Conservation (phyloP, 345 rosid species). For the Arabidopsis thaliana region DNA sequence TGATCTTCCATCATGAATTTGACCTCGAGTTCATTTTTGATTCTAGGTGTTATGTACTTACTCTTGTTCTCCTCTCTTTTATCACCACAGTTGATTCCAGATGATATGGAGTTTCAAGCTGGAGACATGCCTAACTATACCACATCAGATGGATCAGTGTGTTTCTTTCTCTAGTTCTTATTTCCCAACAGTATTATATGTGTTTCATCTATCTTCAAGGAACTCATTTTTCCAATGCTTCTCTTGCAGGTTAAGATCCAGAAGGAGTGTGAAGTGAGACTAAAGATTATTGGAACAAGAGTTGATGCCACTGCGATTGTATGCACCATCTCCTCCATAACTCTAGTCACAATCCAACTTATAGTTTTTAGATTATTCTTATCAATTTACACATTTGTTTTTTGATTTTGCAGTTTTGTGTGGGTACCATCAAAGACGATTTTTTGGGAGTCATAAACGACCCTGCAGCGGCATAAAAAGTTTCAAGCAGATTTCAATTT, state of each 20-base stretch:
- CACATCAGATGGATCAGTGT: slow-evolving; percentile 87
- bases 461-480: slow-evolving; percentile 62
- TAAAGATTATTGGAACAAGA: slow-evolving; percentile 91
- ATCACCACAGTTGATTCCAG: slow-evolving; percentile 74
- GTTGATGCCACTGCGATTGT: slow-evolving; percentile 94
- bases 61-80: not conserved
- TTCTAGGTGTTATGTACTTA: not conserved
- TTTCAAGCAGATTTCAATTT: slow-evolving; percentile 5
- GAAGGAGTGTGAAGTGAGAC: slow-evolving; percentile 88
- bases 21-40: not conserved
- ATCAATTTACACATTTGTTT: not conserved
- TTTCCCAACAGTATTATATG: not conserved
- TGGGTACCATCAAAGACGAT: slow-evolving; percentile 92
- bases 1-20: slow-evolving; percentile 16
- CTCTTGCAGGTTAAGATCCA: slow-evolving; percentile 82
- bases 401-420: slow-evolving; percentile 73
- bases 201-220: slow-evolving; percentile 13
- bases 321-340: slow-evolving; percentile 37
- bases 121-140: slow-evolving; percentile 96
- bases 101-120: slow-evolving; percentile 95
- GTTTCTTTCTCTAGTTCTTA: slow-evolving; percentile 30
- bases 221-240: slow-evolving; percentile 20
- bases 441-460: slow-evolving; percentile 95
- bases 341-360: slow-evolving; percentile 22
- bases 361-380: not conserved